Evolutionary conservation across 331 rosid species (phyloP), one percentile per base, ranked within the genome.

Genomic region (Pyrus hybrid): DNA sequence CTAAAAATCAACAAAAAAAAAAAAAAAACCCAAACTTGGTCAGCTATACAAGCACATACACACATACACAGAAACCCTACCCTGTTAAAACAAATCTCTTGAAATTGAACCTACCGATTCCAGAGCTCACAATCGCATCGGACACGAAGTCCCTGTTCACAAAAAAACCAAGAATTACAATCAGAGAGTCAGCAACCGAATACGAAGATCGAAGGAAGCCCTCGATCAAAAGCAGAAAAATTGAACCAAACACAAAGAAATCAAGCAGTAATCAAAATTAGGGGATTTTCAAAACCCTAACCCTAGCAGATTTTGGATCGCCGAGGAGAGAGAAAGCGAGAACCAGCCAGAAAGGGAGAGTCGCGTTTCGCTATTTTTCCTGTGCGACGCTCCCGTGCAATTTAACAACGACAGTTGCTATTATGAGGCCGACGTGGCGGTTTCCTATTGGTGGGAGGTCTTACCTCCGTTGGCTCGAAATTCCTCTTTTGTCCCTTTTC

Each of bases 41-140:
- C 79, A 61, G 63, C 64, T 32, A 53, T 3, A 47, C 3, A 63
- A 17, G 29, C 21, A 75, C 7, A 6, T 6, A 7, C 20, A 62
- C 5, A 21, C 23, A 41, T 7, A 12, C 33, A 64, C 23, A 35
- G 62, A 75, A 64, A 9, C 54, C 69, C 85, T 68, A 63, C 88
- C 92, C 89, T 79, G 77, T 49, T 32, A 72, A 63, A 18, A 7
- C 67, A 72, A 81, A 60, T 63, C 69, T 30, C 72, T 33, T 51
- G 68, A 85, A 86, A 66, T 51, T 58, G 77, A 86, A 84, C 82
- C 89, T 75, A 72, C 76, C 83, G 91, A 89, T 87, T 89, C 84
- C 72, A 14, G 68, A 82, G 86, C 83, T 86, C 83, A 85, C 71
- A 74, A 78, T 77, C 86, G 85, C 86, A 91, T 87, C 85, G 83